A percentile compares a stretch with the other conserved stretches of the same genome.
Evolutionary conservation across 1,284 basidiomycete species (phyloP).

Genomic region (Omphalotus olearius): DNA sequence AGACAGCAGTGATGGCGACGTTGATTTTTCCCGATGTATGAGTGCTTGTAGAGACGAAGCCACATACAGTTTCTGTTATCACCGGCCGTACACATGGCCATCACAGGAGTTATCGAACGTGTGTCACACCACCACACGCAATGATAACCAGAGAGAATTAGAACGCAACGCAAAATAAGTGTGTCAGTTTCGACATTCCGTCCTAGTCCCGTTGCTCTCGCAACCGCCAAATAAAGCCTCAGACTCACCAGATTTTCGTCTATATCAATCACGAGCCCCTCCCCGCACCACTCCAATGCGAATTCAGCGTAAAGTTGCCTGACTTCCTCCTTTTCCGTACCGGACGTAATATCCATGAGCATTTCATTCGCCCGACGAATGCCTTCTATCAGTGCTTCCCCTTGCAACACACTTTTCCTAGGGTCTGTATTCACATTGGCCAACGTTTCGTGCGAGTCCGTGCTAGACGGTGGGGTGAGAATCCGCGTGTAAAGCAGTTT

Average conservation of each 20-base stretch:
- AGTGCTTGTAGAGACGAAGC: constrained; percentile 44
- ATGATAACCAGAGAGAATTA: not conserved
- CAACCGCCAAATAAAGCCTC: not conserved
- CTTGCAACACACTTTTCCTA: not conserved
- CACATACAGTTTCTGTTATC: constrained; percentile 36
- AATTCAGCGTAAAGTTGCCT: constrained; percentile 52
- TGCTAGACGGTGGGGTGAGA: constrained; percentile 9
- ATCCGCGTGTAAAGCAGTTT: constrained; percentile 47
- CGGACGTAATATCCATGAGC: constrained; percentile 29
- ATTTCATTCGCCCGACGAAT: constrained; percentile 57
- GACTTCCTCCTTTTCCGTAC: constrained; percentile 29
- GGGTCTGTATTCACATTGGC: constrained; percentile 1
- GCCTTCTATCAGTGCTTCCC: constrained; percentile 43
- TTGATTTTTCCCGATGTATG: constrained; percentile 27
- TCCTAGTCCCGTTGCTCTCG: not conserved
- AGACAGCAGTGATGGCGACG: constrained; percentile 37
- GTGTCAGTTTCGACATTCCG: not conserved
- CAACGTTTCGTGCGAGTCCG: not conserved
- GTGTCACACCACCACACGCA: not conserved
- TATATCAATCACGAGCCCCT: not conserved
- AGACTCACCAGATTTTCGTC: constrained; percentile 8
- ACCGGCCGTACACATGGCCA: not conserved
- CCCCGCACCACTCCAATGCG: constrained; percentile 32
- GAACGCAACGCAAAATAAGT: constrained; percentile 29
- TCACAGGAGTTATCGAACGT: not conserved